A percentile compares a stretch with the other conserved stretches of the same genome.
Conservation (phyloP, 257 asterid genomes). For the Linderniella brevidens region DNA sequence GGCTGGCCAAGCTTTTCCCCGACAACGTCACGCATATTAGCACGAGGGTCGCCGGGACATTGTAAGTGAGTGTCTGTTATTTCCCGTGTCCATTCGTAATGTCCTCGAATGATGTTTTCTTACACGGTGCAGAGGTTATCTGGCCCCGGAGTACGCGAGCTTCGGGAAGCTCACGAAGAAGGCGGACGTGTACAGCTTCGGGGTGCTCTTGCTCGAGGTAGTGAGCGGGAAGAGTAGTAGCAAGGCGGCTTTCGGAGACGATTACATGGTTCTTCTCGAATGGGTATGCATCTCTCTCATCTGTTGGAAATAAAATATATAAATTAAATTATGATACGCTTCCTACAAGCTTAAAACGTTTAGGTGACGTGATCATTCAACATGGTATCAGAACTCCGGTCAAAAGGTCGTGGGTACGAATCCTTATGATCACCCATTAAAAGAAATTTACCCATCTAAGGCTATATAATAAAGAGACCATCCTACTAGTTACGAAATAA, state of each 20-base stretch:
- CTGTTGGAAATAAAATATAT: no score
- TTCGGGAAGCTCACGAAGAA: slow-evolving; percentile 63
- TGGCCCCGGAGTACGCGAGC: slow-evolving; percentile 72
- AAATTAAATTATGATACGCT: no score
- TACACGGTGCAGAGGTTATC: slow-evolving; percentile 50
- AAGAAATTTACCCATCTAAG: no score
- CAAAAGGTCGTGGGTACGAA: no score
- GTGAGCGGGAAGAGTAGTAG: slow-evolving; percentile 63
- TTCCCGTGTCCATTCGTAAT: no score
- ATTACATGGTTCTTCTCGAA: slow-evolving; percentile 44
- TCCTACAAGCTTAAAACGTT: no score
- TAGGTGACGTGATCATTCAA: no score
- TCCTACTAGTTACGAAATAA: no score
- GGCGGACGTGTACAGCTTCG: slow-evolving; percentile 73
- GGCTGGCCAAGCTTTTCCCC: slow-evolving; percentile 79
- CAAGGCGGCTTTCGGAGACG: slow-evolving; percentile 49
- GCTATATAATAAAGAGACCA: no score
- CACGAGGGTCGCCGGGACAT: slow-evolving; percentile 83
- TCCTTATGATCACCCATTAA: no score
- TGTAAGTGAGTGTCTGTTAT: slow-evolving; percentile 26
- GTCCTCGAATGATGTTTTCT: no score
- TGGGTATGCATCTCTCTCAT: slow-evolving; percentile 31
- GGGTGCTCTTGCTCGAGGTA: slow-evolving; percentile 65
- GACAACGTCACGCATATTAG: slow-evolving; percentile 82
- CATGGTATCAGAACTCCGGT: no score